Percentiles rank a stretch among this genome's conserved stretches.
Conservation (phyloP, 768 basidiomycete genomes). For the Rickenella mellea region DNA sequence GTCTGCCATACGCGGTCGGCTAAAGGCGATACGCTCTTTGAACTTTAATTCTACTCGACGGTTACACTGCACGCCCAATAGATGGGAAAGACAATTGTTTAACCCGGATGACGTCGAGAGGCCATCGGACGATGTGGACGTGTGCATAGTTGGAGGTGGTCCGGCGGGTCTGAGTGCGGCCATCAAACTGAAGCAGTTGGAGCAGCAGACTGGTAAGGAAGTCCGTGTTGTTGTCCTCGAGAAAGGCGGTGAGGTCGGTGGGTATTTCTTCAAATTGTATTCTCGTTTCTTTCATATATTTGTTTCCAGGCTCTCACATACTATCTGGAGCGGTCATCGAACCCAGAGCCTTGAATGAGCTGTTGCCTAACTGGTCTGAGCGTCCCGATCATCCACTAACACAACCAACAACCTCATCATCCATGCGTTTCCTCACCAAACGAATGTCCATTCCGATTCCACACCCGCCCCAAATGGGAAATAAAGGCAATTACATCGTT, state of each 20-base stretch:
- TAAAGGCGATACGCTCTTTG: no score
- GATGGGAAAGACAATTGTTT: slow-evolving; percentile 26
- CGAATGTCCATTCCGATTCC: slow-evolving; percentile 71
- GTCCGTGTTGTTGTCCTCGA: slow-evolving; percentile 90
- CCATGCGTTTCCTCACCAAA: slow-evolving; percentile 80
- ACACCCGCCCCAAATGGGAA: slow-evolving; percentile 95
- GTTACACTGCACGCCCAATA: slow-evolving; percentile 17
- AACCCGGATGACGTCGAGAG: slow-evolving; percentile 64
- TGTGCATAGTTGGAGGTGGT: slow-evolving; percentile 94
- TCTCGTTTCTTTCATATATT: background rate
- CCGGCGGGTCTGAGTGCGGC: slow-evolving; percentile 96
- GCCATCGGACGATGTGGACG: slow-evolving; percentile 87
- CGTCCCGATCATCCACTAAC: slow-evolving; percentile 66
- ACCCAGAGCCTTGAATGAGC: slow-evolving; percentile 81
- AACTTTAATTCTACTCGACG: slow-evolving; percentile 2
- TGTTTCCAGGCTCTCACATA: slow-evolving; percentile 71
- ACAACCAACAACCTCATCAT: slow-evolving; percentile 66
- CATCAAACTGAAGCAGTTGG: slow-evolving; percentile 90
- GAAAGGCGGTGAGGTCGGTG: slow-evolving; percentile 89
- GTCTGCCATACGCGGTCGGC: no score
- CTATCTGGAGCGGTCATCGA: slow-evolving; percentile 95
- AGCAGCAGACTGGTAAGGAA: slow-evolving; percentile 67
- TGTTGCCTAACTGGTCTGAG: slow-evolving; percentile 77
- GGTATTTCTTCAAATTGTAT: slow-evolving; percentile 18
- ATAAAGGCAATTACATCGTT: slow-evolving; percentile 87